Evolutionary conservation across 176 grass and related monocot genomes (phyloP), one percentile per base, ranked within the genome.

Genomic region (Leersia perrieri): DNA sequence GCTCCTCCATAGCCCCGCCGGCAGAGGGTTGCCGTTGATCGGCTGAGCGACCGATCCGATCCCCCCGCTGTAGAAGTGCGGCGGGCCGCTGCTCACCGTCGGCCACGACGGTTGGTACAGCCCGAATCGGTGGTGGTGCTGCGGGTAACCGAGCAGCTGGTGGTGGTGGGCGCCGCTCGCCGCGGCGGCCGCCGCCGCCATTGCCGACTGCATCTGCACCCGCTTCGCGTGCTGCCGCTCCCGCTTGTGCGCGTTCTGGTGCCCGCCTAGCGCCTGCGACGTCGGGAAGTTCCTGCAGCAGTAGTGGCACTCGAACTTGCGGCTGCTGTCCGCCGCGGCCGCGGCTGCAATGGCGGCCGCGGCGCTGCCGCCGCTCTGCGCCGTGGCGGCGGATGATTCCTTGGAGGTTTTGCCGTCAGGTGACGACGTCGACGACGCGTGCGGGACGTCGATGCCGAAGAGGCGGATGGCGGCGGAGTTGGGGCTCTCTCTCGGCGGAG

Each of bases 221-320:
- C 92, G 77, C 74, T 95, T 99, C n/a, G 96, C 92, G 71, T 93
- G 86, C 84, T 99, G 96, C 45, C 96, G 86, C 86, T 99, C 96
- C 28, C 96, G 88, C 80, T 99, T 99, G 80, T 99, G 97, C 30
- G 97, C 97, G 75, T 99, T 99, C 85, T 99, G 97, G 88, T 99
- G 97, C 10, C 97, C 97, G 15, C 93, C 97, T 1, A 99, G 90
- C 11, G 97, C 97, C 78, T 99, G 97, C 70, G 97, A 99, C 35
- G 93, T 99, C 30, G 97, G 90, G 76, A 99, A 99, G 77, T 95
- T 74, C 66, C 97, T 92, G 80, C 90, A 99, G 73, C 97, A 99
- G 79, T 99, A 99, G 82, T 99, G 97, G 84, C 97, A 99, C 85
- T 99, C 97, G 72, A 99, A 99, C 81, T 99, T 99, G 70, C 93